Evolutionary conservation across 2,329 filamentous ascomycete genomes (phyloP), one percentile per base, ranked within the genome.

Genomic region (Lecanicillium sp.): DNA sequence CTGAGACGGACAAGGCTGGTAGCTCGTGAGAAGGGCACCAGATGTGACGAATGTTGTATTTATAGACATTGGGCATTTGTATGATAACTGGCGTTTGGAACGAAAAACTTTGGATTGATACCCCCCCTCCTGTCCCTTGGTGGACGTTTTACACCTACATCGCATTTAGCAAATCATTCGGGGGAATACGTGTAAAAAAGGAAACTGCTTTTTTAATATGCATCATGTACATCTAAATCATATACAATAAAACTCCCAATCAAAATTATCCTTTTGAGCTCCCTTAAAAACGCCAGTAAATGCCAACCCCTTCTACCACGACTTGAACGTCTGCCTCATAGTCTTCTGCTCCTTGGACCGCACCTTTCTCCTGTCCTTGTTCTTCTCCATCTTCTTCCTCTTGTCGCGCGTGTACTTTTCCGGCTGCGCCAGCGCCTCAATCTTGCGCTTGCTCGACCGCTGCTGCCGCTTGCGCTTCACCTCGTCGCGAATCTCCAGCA

Each of bases 361-460:
- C 60, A 83, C 84, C 72, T 87, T 94, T 58, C 81, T 79, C 60
- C 81, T 79, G 51, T 83, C 82, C 65, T 81, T 88, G 70, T 92
- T 92, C 68, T 81, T 79, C 57, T 92, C 87, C 45, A 84, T 74
- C 68, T 83, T 88, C 68, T 82, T 85, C 57, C 76, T 79, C 78
- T 96, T 96, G 50, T 84, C 80, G 54, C 74, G 70, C 19, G 81
- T 86, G 51, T 80, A 79, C 56, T 72, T 82, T 64, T 92, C 90
- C 2, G 92, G 92, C 54, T 84, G 77, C 36, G 75, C 75, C 17
- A 98, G 80, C 10, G 86, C 86, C 57, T 94, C 89, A 47, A 97
- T 86, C 62, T 87, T 86, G 53, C 92, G 77, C 75, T 98, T 98
- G 46, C 73, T 77, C 39, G 83, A 78, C 47, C 94, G 70, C 52